Percentiles rank a stretch among this genome's conserved stretches.
Conservation (phyloP, 176 grass and related monocot genomes). For the Rhipidocladum racemiflorum region DNA sequence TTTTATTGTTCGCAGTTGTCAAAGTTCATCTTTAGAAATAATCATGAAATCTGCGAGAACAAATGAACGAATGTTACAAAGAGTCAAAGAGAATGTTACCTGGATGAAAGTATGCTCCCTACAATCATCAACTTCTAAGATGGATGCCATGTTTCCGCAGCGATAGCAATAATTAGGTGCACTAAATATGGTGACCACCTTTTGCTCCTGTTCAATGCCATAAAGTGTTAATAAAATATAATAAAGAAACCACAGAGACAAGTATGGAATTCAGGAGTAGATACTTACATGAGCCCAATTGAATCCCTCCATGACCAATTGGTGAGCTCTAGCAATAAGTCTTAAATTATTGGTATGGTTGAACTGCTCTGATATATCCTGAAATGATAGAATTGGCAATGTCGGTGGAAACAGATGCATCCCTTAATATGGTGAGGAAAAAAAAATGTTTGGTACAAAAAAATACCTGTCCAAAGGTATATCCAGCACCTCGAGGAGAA, state of each 20-base stretch:
- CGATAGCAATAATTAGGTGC: constrained; percentile 99
- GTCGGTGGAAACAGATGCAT: constrained; percentile 20
- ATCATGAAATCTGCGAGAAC: background rate
- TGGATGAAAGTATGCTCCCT: constrained; percentile 93
- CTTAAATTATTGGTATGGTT: constrained; percentile 92
- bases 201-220: constrained; percentile 75
- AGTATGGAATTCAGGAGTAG: background rate
- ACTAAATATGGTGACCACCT: constrained; percentile 97
- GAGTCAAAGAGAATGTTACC: constrained; percentile 33
- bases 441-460: background rate
- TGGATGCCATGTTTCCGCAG: constrained; percentile 97
- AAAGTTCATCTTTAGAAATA: background rate
- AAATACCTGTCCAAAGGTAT: constrained; percentile 91
- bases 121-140: constrained; percentile 98
- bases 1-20: background rate
- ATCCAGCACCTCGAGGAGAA: constrained; percentile 93
- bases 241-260: background rate
- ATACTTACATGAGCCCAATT: constrained; percentile 92
- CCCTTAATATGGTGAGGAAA: background rate
- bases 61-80: background rate
- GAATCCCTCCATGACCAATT: constrained; percentile 94
- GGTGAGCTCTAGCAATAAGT: constrained; percentile 95
- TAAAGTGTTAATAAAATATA: constrained; percentile 17
- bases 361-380: constrained; percentile 99
- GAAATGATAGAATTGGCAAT: constrained; percentile 25